A percentile compares a stretch with the other conserved stretches of the same genome.
These are phyloP conservation scores for Alternaria sp. DNA, from an alignment of 2,329 filamentous ascomycete species.

Conservation along the genomic window DNA sequence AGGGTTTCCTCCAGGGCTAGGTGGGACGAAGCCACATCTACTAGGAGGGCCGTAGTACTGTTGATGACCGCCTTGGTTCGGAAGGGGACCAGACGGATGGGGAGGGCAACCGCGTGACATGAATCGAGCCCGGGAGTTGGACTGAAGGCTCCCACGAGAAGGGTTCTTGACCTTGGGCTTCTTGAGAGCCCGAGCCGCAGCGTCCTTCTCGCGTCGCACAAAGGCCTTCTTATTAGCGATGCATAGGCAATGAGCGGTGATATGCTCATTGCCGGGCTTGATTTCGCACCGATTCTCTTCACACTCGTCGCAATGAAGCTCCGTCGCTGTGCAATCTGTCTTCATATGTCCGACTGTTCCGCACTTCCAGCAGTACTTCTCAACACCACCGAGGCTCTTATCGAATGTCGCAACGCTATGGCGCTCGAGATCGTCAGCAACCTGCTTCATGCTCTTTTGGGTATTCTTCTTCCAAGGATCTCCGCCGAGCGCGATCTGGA, in stretches of 20 bases:
- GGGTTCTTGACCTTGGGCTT: not conserved
- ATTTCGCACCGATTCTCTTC: conserved; percentile 1
- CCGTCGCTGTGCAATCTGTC: conserved; percentile 7
- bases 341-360: conserved; percentile 16
- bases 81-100: not conserved
- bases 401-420: conserved; percentile 16
- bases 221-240: conserved; percentile 1
- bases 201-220: conserved; percentile 6
- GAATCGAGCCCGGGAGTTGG: not conserved
- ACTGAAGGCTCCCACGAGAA: not conserved
- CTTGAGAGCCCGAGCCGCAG: not conserved
- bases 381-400: conserved; percentile 14
- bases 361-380: conserved; percentile 25
- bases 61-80: not conserved
- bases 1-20: conserved; percentile 1
- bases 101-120: conserved; percentile 1
- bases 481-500: conserved; percentile 25
- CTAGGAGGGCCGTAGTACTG: not conserved
- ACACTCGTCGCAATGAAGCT: conserved; percentile 21
- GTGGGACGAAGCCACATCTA: not conserved
- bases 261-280: conserved; percentile 10
- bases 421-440: conserved; percentile 16
- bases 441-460: conserved; percentile 7
- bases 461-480: not conserved
- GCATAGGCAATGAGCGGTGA: conserved; percentile 18